Base-by-base conservation (phyloP, 495 filamentous ascomycete genomes). In the Lasiosphaeria miniovina region DNA sequence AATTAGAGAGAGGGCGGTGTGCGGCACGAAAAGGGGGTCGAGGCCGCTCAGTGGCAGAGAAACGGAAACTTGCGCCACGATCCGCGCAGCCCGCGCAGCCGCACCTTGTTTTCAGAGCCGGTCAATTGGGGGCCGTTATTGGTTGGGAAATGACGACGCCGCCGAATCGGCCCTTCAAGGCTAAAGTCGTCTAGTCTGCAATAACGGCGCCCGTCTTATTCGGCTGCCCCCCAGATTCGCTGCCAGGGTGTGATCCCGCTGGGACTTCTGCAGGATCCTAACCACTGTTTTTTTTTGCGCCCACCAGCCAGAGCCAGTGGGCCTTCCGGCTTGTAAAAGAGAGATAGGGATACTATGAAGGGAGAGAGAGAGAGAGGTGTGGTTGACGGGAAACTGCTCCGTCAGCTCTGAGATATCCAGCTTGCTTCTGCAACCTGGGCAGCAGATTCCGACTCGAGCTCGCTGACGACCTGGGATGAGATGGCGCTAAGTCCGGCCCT, bases 101-200 rank as follows among this genome's bases (percentile, higher is more conserved):
- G 70, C 71, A 74, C 70, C 71, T 72, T 74, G 71, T 74, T 71
- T 68, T 63, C 56, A 55, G 56, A 59, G 50, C 60, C 61, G 36
- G 6, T 40, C 63, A 68, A 67, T 71, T 65, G 68, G 54, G 9
- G 6, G 41, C 35, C 12, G 55, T 49, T 36, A 71, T 71, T 70
- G 71, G 71, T 50, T 64, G 68, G 69, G 51, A 70, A 61, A 72
- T 61, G 58, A 41, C 59, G 54, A 50, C 55, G 55, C 63, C 56
- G 64, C 58, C 62, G 66, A 72, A 72, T 72, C 70, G 71, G 71
- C 68, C 71, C 69, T 74, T 72, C 69, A 69, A 72, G 71, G 69
- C 71, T 74, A 74, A 72, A 72, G 45, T 63, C 71, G 61, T 49
- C 57, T 45, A 57, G 53, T 43, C 66, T 59, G 45, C 60, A 61